Evolutionary conservation across 768 basidiomycete species (phyloP).

Genomic region (Suillus luteus): DNA sequence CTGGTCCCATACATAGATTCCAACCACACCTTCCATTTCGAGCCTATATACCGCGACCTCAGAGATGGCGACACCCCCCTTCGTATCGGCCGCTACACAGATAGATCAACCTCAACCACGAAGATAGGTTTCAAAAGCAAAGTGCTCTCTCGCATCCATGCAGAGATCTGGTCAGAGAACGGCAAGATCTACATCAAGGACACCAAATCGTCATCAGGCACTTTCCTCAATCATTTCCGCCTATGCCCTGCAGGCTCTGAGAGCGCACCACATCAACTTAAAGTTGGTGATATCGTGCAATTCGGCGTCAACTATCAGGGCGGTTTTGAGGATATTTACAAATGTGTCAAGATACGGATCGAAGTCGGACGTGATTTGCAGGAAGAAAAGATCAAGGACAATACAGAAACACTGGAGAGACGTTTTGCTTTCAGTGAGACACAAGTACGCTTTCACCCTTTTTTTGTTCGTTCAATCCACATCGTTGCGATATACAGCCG

Average conservation of each 20-base stretch:
- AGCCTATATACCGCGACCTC: conserved; percentile 88
- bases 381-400: no score
- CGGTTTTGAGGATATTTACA: conserved; percentile 94
- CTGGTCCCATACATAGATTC: conserved; percentile 96
- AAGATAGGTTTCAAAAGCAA: conserved; percentile 73
- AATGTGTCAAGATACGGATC: conserved; percentile 93
- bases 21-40: conserved; percentile 86
- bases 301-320: conserved; percentile 98
- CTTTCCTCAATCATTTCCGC: conserved; percentile 93
- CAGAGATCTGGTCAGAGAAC: conserved; percentile 85
- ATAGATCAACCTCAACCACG: conserved; percentile 47
- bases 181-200: conserved; percentile 86
- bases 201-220: conserved; percentile 88
- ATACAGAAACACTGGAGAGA: no score
- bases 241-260: conserved; percentile 85
- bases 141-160: conserved; percentile 92
- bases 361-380: conserved; percentile 95
- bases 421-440: no score
- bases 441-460: neutral
- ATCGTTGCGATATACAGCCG: neutral
- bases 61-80: conserved; percentile 66
- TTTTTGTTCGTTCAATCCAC: neutral
- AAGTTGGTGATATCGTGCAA: conserved; percentile 93
- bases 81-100: conserved; percentile 94
- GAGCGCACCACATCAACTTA: conserved; percentile 72